These are phyloP conservation scores for Chlorella sorokiniana DNA, from an alignment of 139 green algal genomes.

Conservation along the genomic window DNA sequence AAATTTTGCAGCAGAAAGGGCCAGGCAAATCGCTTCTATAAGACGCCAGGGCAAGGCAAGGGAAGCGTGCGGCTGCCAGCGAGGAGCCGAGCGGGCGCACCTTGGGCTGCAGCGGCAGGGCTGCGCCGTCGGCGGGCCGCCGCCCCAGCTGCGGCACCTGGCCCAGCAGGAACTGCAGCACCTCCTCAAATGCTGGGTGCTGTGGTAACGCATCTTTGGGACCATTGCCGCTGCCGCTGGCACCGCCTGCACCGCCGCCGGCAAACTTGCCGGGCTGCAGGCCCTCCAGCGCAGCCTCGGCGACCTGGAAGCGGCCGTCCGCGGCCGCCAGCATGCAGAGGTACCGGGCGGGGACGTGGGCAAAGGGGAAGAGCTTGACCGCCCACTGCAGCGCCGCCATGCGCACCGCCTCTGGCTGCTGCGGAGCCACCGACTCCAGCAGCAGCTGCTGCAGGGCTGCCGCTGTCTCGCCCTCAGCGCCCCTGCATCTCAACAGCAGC, in stretches of 20 bases:
- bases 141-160: slow-evolving; percentile 33
- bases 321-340: slow-evolving; percentile 62
- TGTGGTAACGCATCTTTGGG: neutral
- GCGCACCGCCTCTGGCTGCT: slow-evolving; percentile 60
- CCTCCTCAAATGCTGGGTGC: slow-evolving; percentile 15
- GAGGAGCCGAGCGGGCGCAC: neutral
- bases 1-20: neutral
- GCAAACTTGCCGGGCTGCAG: slow-evolving; percentile 43
- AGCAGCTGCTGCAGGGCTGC: slow-evolving; percentile 51
- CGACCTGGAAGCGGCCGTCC: slow-evolving; percentile 68
- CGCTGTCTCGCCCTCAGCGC: neutral
- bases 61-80: neutral
- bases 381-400: slow-evolving; percentile 85
- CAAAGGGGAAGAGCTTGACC: slow-evolving; percentile 72
- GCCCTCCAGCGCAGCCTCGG: slow-evolving; percentile 43
- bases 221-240: neutral
- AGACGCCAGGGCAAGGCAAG: neutral
- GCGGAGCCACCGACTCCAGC: slow-evolving; percentile 58
- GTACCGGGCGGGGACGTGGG: slow-evolving; percentile 63
- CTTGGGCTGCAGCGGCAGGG: slow-evolving; percentile 49
- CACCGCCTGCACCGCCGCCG: neutral
- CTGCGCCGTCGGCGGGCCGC: slow-evolving; percentile 19
- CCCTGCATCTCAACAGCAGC: neutral
- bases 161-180: slow-evolving; percentile 49
- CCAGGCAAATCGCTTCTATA: neutral